These are phyloP conservation scores for Leccinum boreale DNA, from an alignment of 768 basidiomycete species.

Conservation along the genomic window DNA sequence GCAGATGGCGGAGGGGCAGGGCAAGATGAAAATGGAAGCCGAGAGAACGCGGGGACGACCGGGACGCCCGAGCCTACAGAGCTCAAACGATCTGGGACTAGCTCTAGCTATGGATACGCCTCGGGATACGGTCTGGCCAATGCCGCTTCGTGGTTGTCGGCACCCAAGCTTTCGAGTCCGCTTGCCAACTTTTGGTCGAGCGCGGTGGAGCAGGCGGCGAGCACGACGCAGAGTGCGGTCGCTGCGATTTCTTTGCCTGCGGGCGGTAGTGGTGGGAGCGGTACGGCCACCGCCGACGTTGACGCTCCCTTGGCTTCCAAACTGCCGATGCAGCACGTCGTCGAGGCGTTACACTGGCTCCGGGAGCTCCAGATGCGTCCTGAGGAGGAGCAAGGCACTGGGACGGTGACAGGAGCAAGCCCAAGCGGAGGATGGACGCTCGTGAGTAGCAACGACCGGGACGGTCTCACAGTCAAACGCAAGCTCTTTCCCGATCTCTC, in stretches of 20 bases:
- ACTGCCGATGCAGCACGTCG: slow-evolving; percentile 73
- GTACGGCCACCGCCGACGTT: slow-evolving; percentile 29
- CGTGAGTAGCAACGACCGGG: slow-evolving; percentile 60
- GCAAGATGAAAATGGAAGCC: slow-evolving; percentile 11
- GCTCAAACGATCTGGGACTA: background rate
- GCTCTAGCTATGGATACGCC: background rate
- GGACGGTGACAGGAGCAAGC: background rate
- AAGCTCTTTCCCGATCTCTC: slow-evolving; percentile 78
- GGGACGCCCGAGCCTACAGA: slow-evolving; percentile 26
- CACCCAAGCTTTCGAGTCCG: slow-evolving; percentile 68
- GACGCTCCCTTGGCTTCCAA: slow-evolving; percentile 52
- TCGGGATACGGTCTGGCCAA: slow-evolving; percentile 6
- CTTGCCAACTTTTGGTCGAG: slow-evolving; percentile 69
- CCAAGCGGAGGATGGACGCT: slow-evolving; percentile 60
- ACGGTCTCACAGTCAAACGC: slow-evolving; percentile 62
- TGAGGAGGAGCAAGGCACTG: slow-evolving; percentile 25
- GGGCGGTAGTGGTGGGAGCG: slow-evolving; percentile 22
- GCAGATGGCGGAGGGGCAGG: slow-evolving; percentile 39
- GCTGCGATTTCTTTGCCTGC: slow-evolving; percentile 65
- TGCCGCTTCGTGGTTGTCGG: slow-evolving; percentile 47
- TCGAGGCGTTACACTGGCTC: slow-evolving; percentile 80
- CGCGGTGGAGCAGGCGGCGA: slow-evolving; percentile 70
- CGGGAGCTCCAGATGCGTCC: slow-evolving; percentile 64
- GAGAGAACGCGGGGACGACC: slow-evolving; percentile 8
- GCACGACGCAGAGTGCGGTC: slow-evolving; percentile 76